Evolutionary conservation across 805 yeast species (phyloP).

Genomic region (Starmerella powellii): DNA sequence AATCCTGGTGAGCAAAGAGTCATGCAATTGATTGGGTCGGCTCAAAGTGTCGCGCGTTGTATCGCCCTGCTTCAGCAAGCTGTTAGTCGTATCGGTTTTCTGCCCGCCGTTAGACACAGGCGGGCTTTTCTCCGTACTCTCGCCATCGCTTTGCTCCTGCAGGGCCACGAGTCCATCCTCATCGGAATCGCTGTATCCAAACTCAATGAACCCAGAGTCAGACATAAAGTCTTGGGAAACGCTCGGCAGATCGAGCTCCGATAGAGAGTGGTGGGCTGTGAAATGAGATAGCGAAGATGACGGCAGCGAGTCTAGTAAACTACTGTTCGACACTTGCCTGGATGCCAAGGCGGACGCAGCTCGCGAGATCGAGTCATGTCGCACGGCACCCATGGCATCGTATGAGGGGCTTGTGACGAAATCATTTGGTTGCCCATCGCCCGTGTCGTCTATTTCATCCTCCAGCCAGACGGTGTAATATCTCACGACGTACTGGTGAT

Average conservation of each 20-base stretch:
- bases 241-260: slow-evolving; percentile 16
- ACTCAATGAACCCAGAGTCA: slow-evolving; percentile 25
- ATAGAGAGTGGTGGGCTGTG: slow-evolving; percentile 15
- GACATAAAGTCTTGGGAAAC: slow-evolving; percentile 22
- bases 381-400: background rate
- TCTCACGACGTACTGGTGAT: slow-evolving; percentile 91
- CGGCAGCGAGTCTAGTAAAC: slow-evolving; percentile 19
- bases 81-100: no score
- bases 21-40: background rate
- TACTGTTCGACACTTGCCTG: background rate
- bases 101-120: no score
- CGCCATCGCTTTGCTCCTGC: background rate
- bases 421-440: slow-evolving; percentile 23
- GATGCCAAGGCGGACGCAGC: background rate
- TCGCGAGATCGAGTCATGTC: slow-evolving; percentile 1
- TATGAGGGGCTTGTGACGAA: background rate
- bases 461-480: slow-evolving; percentile 98
- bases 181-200: slow-evolving; percentile 22
- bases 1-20: slow-evolving; percentile 1
- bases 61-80: no score
- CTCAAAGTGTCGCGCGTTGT: no score
- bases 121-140: background rate
- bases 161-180: background rate
- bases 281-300: slow-evolving; percentile 21
- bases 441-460: slow-evolving; percentile 37